These are phyloP conservation scores for Chaetothyriales sp. DNA, from an alignment of 2,329 filamentous ascomycete genomes.

Conservation along the genomic window DNA sequence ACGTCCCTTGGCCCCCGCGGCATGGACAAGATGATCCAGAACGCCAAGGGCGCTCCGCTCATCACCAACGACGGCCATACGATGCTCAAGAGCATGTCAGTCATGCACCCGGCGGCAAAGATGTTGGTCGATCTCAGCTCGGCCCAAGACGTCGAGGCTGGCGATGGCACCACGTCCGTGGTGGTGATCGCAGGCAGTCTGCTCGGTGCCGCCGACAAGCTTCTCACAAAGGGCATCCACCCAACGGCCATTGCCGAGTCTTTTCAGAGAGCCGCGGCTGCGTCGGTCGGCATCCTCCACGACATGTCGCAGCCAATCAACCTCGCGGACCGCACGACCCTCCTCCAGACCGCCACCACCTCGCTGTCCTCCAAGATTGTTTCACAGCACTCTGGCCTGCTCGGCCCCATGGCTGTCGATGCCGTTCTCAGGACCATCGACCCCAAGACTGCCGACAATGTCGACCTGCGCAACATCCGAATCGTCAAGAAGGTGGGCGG, in stretches of 20 bases:
- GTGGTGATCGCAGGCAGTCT: slow-evolving; percentile 95
- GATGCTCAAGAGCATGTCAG: slow-evolving; percentile 97
- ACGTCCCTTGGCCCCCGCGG: slow-evolving; percentile 92
- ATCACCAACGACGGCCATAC: slow-evolving; percentile 99
- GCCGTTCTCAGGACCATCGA: slow-evolving; percentile 93
- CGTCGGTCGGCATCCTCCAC: slow-evolving; percentile 78
- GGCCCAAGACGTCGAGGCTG: slow-evolving; percentile 94
- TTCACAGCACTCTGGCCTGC: slow-evolving; percentile 84
- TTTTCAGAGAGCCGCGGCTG: slow-evolving; percentile 85
- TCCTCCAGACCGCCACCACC: slow-evolving; percentile 92
- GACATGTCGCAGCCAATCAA: slow-evolving; percentile 92
- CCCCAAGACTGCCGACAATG: slow-evolving; percentile 86
- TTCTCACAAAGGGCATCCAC: slow-evolving; percentile 88
- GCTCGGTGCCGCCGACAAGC: slow-evolving; percentile 79
- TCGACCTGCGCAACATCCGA: slow-evolving; percentile 89
- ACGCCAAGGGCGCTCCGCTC: slow-evolving; percentile 88
- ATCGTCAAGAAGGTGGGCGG: slow-evolving; percentile 96
- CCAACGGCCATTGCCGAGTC: slow-evolving; percentile 95
- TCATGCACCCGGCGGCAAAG: slow-evolving; percentile 98
- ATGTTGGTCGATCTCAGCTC: slow-evolving; percentile 97
- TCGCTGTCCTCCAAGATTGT: slow-evolving; percentile 98
- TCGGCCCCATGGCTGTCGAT: slow-evolving; percentile 97
- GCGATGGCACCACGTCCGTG: slow-evolving; percentile 94
- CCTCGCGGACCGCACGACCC: slow-evolving; percentile 71
- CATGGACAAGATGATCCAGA: slow-evolving; percentile 99